Evolutionary conservation across 106 monocot genomes (phyloP).

Genomic region (Cymbidium sinense): DNA sequence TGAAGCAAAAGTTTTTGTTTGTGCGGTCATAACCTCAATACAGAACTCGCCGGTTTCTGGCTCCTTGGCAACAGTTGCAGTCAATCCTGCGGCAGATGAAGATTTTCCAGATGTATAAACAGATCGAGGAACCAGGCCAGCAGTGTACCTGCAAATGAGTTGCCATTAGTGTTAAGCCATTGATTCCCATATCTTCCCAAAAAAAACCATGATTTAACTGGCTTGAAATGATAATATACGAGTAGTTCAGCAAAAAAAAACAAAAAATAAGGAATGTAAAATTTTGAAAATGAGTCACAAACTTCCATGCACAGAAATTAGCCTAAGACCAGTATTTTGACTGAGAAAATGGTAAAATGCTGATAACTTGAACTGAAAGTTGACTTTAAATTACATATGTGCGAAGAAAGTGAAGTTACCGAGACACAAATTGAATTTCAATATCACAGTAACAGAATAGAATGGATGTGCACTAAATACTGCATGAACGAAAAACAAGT

Average conservation of each 20-base stretch:
- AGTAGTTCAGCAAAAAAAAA: background rate
- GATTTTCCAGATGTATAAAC: slow-evolving; percentile 99
- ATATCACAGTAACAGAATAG: background rate
- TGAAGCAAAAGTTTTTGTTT: background rate
- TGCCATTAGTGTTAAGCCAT: background rate
- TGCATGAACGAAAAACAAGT: background rate
- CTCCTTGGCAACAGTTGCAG: slow-evolving; percentile 97
- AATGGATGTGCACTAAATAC: background rate
- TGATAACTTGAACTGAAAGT: background rate
- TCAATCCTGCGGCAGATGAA: slow-evolving; percentile 95
- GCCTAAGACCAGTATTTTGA: background rate
- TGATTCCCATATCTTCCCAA: background rate
- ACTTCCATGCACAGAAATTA: background rate
- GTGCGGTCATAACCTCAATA: slow-evolving; percentile 67
- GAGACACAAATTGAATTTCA: background rate
- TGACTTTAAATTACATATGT: background rate
- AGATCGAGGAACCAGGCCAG: slow-evolving; percentile 82
- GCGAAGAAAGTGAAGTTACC: background rate
- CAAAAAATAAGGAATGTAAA: background rate
- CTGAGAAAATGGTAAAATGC: background rate
- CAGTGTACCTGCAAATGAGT: slow-evolving; percentile 55
- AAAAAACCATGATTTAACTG: background rate
- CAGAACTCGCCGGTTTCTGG: slow-evolving; percentile 99
- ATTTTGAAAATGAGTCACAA: background rate
- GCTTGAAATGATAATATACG: background rate